Conservation (phyloP, 148 eudicot species). For the Rhododendron vialii region DNA sequence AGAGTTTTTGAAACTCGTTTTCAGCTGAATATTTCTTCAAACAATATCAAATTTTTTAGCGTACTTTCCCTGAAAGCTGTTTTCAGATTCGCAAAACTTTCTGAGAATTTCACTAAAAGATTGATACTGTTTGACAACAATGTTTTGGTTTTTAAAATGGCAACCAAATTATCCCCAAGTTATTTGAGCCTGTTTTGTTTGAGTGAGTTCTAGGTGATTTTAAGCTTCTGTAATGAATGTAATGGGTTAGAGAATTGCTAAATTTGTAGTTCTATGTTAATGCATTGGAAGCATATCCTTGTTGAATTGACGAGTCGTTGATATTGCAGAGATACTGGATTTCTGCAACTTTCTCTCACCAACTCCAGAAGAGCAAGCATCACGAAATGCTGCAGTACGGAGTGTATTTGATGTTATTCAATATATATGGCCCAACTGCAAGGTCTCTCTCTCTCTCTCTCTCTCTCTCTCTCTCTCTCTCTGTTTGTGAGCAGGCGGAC, state of each 20-base stretch:
- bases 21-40: not conserved
- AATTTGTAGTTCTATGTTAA: not conserved
- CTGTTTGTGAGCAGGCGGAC: not conserved
- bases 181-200: not conserved
- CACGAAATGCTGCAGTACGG: conserved; percentile 67
- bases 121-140: not conserved
- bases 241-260: not conserved
- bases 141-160: not conserved
- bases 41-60: not conserved
- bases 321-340: conserved; percentile 78
- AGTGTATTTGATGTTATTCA: conserved; percentile 67
- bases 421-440: conserved; percentile 89
- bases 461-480: not conserved
- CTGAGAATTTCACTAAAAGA: not conserved
- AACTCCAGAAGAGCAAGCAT: conserved; percentile 71
- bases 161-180: not conserved
- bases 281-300: not conserved
- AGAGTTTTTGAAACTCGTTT: not conserved
- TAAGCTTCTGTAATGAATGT: not conserved
- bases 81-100: not conserved
- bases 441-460: conserved; percentile 34
- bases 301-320: not conserved
- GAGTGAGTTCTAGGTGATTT: not conserved
- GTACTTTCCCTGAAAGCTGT: not conserved
- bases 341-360: conserved; percentile 95